Evolutionary conservation across 768 basidiomycete species (phyloP), one percentile per base, ranked within the genome.

Genomic region (Paxillus involutus): DNA sequence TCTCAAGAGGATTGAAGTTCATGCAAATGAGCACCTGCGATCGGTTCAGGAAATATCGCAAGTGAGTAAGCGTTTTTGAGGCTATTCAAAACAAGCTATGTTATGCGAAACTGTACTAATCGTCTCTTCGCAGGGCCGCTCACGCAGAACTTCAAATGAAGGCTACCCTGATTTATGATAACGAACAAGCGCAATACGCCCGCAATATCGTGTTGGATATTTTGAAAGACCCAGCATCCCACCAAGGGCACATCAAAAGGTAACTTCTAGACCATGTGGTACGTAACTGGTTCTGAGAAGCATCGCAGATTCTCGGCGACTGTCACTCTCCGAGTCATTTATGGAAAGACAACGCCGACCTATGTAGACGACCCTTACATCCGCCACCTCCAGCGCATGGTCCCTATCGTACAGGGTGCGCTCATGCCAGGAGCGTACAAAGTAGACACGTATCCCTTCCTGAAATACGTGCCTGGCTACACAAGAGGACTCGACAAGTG

Each of bases 1-100:
- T 82, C 0, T 77, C 75, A 0, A 80, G 80, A 7, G 82, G 81
- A 0, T 82, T 82, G 81, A 64, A 81, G 19, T 71, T 78, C 17
- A 54, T 82, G 39, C 67, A 81, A 16, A 80, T 78, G 5, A 73
- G 76, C 0, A 73, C 74, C 3, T 80, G 81, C 0, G 80, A 80
- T 16, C 66, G 78, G 30, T 78, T 82, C 58, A 79, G 78, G 68
- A 81, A 78, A 62, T 77, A 81, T 71, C 71, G 82, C 51, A 76
- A 76, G 80, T 80, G 39, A 14, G 53, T 11, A n/a, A 29, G 7
- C n/a, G 11, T 13, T 32, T 14, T 11, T 35, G 3, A 13, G 30
- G 10, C 12, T 17, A 17, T 17, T 4, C 4, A 40, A n/a, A n/a
- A 8, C 17, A 7, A 11, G 17, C n/a, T 6, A 26, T 6, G 6